Conservation (phyloP, 202 grass and related monocot genomes). For the Saccharum hybrid region DNA sequence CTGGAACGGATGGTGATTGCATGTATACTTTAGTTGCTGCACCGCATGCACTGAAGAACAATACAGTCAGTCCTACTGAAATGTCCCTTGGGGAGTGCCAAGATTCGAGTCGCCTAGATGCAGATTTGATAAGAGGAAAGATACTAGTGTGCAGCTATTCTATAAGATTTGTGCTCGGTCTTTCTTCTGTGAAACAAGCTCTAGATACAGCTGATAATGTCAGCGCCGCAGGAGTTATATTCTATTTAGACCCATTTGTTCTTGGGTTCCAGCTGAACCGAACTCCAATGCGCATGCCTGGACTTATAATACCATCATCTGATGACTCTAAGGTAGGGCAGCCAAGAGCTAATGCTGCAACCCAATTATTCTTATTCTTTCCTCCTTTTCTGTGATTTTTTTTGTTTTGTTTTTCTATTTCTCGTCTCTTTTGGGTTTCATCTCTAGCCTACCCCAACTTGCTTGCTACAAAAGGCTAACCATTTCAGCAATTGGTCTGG, state of each 20-base stretch:
- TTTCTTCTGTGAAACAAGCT: conserved; percentile 96
- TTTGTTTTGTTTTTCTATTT: conserved; percentile 5
- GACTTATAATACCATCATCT: conserved; percentile 94
- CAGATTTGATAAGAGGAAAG: conserved; percentile 75
- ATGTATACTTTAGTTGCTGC: conserved; percentile 89
- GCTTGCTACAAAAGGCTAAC: no score
- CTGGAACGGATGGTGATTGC: conserved; percentile 82
- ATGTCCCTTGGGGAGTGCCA: conserved; percentile 90
- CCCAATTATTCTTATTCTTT: conserved; percentile 30
- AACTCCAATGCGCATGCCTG: conserved; percentile 88
- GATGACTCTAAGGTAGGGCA: conserved; percentile 90
- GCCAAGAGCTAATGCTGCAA: background rate
- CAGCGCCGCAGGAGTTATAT: conserved; percentile 82
- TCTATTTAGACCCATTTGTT: conserved; percentile 98
- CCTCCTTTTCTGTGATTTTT: background rate
- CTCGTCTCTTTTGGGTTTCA: no score
- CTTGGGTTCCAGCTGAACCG: conserved; percentile 96
- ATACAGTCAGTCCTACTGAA: conserved; percentile 60
- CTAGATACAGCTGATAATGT: conserved; percentile 84
- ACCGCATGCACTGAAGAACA: conserved; percentile 75
- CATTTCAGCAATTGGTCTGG: background rate
- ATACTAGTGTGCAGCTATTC: conserved; percentile 95
- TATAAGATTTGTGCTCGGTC: conserved; percentile 93
- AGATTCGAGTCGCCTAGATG: conserved; percentile 79
- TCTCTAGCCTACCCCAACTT: no score